These are phyloP conservation scores for Xylaria arbuscula DNA, from an alignment of 2,329 filamentous ascomycete genomes.

Conservation along the genomic window DNA sequence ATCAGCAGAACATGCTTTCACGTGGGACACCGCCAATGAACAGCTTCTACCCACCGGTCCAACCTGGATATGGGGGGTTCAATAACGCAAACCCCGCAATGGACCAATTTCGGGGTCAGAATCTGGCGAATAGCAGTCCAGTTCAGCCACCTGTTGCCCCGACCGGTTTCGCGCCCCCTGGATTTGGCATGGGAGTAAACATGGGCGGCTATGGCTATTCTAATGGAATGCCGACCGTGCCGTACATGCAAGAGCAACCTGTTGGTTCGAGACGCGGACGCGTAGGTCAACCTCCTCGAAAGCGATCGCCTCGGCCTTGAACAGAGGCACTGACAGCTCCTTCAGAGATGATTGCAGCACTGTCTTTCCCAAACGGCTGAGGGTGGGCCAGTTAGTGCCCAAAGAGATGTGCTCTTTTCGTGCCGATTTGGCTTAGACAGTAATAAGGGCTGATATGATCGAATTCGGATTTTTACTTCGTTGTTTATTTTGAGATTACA, in stretches of 20 bases:
- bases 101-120: conserved; percentile 67
- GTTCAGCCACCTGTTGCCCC: conserved; percentile 58
- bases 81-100: conserved; percentile 60
- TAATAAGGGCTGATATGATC: conserved; percentile 44
- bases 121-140: conserved; percentile 63
- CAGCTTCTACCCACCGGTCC: conserved; percentile 68
- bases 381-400: not conserved
- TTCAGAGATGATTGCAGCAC: conserved; percentile 47
- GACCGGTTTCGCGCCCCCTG: conserved; percentile 49
- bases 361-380: conserved; percentile 3
- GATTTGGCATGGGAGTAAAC: conserved; percentile 49
- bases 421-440: conserved; percentile 38
- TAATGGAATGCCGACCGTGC: conserved; percentile 61
- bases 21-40: conserved; percentile 65
- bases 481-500: conserved; percentile 39
- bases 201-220: conserved; percentile 55
- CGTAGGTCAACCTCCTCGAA: conserved; percentile 60
- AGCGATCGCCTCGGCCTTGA: conserved; percentile 50
- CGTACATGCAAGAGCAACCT: conserved; percentile 67
- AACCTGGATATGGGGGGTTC: conserved; percentile 66
- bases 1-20: conserved; percentile 68
- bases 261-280: conserved; percentile 68
- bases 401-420: conserved; percentile 22
- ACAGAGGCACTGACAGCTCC: conserved; percentile 44
- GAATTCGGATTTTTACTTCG: conserved; percentile 40